Evolutionary conservation across 225 moss, liverwort and hornwort species (phyloP), one percentile per base, ranked within the genome.

Genomic region (Antitrichia curtipendula): DNA sequence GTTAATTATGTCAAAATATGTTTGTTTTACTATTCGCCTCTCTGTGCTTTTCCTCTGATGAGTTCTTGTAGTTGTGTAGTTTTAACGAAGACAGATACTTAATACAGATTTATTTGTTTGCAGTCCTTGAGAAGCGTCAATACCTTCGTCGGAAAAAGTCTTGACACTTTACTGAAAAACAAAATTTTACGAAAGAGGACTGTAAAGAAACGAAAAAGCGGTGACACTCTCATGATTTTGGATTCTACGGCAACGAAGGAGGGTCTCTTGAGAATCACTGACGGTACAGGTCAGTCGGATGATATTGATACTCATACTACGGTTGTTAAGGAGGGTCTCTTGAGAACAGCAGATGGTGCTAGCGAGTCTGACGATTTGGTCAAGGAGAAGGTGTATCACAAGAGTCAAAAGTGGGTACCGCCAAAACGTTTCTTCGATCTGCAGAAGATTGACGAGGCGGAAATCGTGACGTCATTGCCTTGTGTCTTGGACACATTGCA

Each of bases 391-490:
- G 76, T 80, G 32, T 82, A 85, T 71, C 70, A 76, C 53, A 52
- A 72, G 40, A 88, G 7, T 69, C 76, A 76, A 53, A 90, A 89
- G 86, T 90, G 88, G 87, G 43, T 34, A 43, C 88, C 93, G 24
- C 83, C 83, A 60, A 87, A 84, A 34, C 89, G 64, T 69, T 15
- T 47, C 60, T 87, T 90, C 38, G 72, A 81, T n/a, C 71, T 93
- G 45, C 54, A 85, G 77, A 65, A 78, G 61, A 90, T 93, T 61
- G 90, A 86, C 36, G 92, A 92, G 63, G 82, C 90, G 63, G 93
- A 93, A 65, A 92, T 93, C 40, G 88, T 92, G 66, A 89, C 87
- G 43, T 90, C 79, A 34, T 80, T 93, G 88, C 92, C 93, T 50
- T 86, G 86, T 87, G 88, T 93, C 23, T 88, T 93, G 91, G 88